phyloP scores from a whole-genome alignment of 163 green algal species.

The Chloromonas sp. region DNA sequence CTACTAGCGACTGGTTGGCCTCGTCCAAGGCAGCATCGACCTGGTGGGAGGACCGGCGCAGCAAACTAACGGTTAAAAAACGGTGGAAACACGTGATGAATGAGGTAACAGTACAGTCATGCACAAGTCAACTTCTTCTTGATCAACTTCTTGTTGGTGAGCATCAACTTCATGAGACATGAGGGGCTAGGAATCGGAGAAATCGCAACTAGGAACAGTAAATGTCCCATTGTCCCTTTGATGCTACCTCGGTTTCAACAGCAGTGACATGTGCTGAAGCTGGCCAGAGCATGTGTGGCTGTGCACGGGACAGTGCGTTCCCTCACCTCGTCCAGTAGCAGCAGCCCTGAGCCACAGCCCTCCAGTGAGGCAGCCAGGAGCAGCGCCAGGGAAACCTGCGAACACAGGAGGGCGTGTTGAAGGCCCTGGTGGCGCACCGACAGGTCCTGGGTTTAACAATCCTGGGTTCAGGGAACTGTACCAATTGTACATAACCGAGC shows the following conservation, averaged over 20 bases:
- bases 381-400: constrained; percentile 27
- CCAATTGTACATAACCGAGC: too few species aligned
- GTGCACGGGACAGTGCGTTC: not conserved
- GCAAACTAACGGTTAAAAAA: too few species aligned
- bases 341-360: constrained; percentile 14
- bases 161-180: not conserved
- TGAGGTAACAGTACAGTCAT: not conserved
- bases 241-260: not conserved
- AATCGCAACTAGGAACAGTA: too few species aligned
- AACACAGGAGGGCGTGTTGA: too few species aligned
- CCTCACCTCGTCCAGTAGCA: constrained; percentile 35
- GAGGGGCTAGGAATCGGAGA: not conserved
- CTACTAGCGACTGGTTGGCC: constrained; percentile 28
- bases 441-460: too few species aligned
- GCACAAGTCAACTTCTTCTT: not conserved
- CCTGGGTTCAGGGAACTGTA: too few species aligned
- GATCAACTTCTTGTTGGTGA: not conserved
- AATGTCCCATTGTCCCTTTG: too few species aligned
- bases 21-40: constrained; percentile 42
- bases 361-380: constrained; percentile 20
- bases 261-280: not conserved
- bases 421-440: too few species aligned
- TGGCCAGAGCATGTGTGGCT: not conserved
- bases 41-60: not conserved
- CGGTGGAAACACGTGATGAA: not conserved